These are phyloP conservation scores for Mortierella hygrophila DNA, from an alignment of 192 early-diverging fungal species.

Conservation along the genomic window DNA sequence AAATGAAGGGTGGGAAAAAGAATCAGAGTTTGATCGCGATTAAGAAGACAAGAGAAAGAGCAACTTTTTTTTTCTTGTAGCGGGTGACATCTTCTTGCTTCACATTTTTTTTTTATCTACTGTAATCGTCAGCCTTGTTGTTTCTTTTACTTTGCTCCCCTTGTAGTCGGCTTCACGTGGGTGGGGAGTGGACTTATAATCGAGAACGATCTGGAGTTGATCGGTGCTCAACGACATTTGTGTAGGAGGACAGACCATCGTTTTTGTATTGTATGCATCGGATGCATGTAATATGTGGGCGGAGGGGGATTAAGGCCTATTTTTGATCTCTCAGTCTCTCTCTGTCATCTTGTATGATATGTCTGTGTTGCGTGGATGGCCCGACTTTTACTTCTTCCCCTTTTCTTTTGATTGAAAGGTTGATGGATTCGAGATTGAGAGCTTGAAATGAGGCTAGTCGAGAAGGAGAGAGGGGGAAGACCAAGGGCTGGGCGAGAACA, in stretches of 20 bases:
- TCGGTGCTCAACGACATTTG: background rate
- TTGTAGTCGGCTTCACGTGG: background rate
- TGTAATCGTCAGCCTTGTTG: background rate
- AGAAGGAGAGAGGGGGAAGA: background rate
- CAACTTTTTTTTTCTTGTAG: background rate
- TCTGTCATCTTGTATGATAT: background rate
- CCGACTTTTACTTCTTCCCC: background rate
- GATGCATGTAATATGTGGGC: background rate
- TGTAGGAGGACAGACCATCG: background rate
- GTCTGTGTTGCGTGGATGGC: background rate
- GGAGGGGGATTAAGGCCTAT: background rate
- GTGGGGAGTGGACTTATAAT: background rate
- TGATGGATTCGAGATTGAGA: slow-evolving; percentile 9
- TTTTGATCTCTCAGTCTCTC: background rate
- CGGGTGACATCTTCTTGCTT: background rate
- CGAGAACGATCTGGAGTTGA: background rate
- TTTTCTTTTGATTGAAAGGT: background rate
- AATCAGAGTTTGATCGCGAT: slow-evolving; percentile 43
- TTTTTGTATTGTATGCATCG: background rate
- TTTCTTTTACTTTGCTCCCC: background rate
- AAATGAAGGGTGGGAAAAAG: slow-evolving; percentile 33
- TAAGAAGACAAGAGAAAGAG: slow-evolving; percentile 11
- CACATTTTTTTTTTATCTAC: background rate
- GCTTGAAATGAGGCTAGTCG: slow-evolving; percentile 2
- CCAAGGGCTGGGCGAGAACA: background rate